Evolutionary conservation across 2,329 filamentous ascomycete genomes (phyloP), one percentile per base, ranked within the genome.

Genomic region (Epichloe glyceriae): DNA sequence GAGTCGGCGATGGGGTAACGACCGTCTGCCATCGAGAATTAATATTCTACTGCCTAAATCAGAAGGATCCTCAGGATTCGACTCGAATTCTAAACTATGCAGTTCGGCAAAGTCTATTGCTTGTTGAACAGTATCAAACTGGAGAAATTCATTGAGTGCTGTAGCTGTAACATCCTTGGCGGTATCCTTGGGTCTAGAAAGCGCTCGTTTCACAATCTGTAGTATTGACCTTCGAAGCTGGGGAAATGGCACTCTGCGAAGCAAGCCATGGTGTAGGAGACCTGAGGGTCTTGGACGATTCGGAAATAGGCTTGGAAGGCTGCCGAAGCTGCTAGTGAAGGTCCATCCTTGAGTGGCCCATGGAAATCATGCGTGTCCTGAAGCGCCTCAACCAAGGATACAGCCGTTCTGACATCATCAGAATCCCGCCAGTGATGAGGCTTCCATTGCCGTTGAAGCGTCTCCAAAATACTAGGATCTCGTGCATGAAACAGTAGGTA

Each of bases 211-310:
- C 20, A 84, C 66, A 15, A 75, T 73, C 50, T 73, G 72, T 17
- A 85, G 61, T 15, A 82, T 75, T 12, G 74, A 72, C 50, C 78
- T 77, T 40, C 82, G 78, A 34, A 84, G 67, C 37, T 73, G 70
- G 78, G 76, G 52, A 85, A 83, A 58, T 83, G 79, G n/a, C 81
- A 77, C 58, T 85, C 81, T 6, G 80, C 80, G 53, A 85, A 76
- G 57, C 82, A 85, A 14, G 80, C 82, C 79, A 85, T 83, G 1
- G 79, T 83, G 59, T 85, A 85, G 0, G 82, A 84, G 2, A 83
- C 75, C 15, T 69, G 65, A 0, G 70, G 67, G 40, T 75, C 71
- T 55, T 78, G 71, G 30, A 85, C 68, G 46, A 85, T 80, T 22
- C 73, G 70, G 59, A 85, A 83, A 61, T 77, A 83, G 17, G 75